Conservation (phyloP, 176 grass and related monocot genomes). For the Avena eriantha region DNA sequence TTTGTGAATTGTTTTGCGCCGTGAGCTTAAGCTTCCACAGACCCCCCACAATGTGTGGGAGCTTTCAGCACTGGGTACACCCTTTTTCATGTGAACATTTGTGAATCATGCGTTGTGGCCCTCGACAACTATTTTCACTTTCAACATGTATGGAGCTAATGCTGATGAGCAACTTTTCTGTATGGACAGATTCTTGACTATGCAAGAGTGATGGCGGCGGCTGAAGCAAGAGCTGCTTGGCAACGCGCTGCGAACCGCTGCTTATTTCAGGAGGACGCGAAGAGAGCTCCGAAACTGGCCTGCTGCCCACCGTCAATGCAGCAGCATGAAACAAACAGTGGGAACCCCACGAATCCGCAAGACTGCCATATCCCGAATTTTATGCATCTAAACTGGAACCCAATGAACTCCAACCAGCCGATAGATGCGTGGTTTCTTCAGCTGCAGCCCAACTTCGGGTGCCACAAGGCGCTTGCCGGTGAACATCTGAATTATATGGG, state of each 20-base stretch:
- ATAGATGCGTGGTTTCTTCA: constrained; percentile 88
- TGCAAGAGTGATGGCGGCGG: constrained; percentile 78
- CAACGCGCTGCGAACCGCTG: constrained; percentile 88
- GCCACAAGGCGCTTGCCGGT: constrained; percentile 53
- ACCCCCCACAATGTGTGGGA: too few species aligned
- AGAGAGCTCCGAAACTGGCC: constrained; percentile 80
- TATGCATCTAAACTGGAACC: constrained; percentile 75
- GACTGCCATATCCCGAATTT: constrained; percentile 55
- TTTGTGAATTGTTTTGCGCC: not conserved
- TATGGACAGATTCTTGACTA: constrained; percentile 30
- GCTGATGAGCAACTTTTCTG: constrained; percentile 19
- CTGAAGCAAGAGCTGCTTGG: constrained; percentile 94
- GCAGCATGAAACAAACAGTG: constrained; percentile 42
- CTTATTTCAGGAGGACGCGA: constrained; percentile 91
- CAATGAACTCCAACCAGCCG: constrained; percentile 57
- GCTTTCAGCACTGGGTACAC: too few species aligned
- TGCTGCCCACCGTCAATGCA: constrained; percentile 53
- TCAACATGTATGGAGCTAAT: not conserved
- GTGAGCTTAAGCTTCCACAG: not conserved
- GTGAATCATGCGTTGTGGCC: not conserved
- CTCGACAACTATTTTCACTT: not conserved
- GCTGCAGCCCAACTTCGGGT: constrained; percentile 75
- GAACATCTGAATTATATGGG: constrained; percentile 53
- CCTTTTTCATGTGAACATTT: not conserved
- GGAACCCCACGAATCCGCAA: constrained; percentile 30